Conservation (phyloP, 106 monocot species). For the Platanthera guangdongensis region DNA sequence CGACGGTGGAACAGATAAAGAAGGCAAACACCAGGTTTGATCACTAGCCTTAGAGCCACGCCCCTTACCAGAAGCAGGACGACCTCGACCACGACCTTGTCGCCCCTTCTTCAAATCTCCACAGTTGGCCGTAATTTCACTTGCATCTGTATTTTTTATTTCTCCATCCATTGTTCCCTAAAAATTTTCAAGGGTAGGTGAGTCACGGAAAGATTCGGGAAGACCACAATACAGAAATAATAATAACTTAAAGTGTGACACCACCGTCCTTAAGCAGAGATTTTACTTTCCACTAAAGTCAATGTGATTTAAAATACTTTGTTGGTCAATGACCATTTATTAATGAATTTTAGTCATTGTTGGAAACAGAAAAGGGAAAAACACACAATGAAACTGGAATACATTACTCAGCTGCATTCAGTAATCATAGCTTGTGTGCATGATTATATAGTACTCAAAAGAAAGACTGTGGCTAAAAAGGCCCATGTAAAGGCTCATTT, state of each 20-base stretch:
- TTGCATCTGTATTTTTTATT: constrained; percentile 24
- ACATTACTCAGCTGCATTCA: neutral
- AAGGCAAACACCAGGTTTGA: constrained; percentile 28
- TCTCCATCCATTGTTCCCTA: constrained; percentile 49
- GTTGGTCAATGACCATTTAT: neutral
- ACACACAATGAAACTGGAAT: neutral
- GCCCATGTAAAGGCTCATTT: no score
- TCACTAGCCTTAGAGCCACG: constrained; percentile 65
- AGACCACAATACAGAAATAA: neutral
- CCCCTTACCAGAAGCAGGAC: constrained; percentile 38
- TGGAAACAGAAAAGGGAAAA: neutral
- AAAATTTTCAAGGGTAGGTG: constrained; percentile 7
- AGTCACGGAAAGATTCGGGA: neutral
- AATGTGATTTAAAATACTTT: neutral
- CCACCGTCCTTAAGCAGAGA: neutral
- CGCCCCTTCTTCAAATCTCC: constrained; percentile 57
- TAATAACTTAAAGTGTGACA: neutral
- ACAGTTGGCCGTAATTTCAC: constrained; percentile 27
- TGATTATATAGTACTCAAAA: neutral
- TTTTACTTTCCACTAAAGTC: neutral
- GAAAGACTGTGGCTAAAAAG: no score
- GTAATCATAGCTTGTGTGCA: neutral
- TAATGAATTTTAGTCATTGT: neutral
- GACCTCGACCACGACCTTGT: constrained; percentile 80
- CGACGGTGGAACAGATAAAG: constrained; percentile 14